phyloP scores from a whole-genome alignment of 805 yeast species.

The Pichia gijzeniarum region DNA sequence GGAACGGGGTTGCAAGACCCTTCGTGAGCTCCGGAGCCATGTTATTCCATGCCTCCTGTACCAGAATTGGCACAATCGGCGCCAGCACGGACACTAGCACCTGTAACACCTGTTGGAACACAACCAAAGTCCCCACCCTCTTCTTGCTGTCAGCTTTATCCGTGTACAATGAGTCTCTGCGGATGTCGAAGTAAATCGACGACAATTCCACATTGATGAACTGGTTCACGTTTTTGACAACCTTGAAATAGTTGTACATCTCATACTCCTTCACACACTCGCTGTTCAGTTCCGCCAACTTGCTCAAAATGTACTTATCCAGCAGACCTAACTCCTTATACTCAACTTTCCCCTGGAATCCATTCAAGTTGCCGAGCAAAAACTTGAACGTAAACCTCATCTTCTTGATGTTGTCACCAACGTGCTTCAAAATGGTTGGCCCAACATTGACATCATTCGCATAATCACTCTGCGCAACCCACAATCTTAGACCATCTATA shows the following conservation, averaged over 20 bases:
- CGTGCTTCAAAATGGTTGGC: slow-evolving; percentile 63
- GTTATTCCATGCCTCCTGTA: slow-evolving; percentile 84
- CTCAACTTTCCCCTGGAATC: slow-evolving; percentile 28
- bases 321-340: slow-evolving; percentile 35
- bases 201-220: slow-evolving; percentile 75
- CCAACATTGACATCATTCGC: slow-evolving; percentile 75
- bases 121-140: slow-evolving; percentile 60
- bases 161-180: slow-evolving; percentile 81
- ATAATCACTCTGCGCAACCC: slow-evolving; percentile 87
- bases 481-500: slow-evolving; percentile 81
- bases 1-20: slow-evolving; percentile 38
- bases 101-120: slow-evolving; percentile 50
- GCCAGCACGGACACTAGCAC: slow-evolving; percentile 62
- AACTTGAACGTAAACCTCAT: slow-evolving; percentile 75
- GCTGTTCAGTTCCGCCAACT: slow-evolving; percentile 41
- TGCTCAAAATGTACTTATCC: slow-evolving; percentile 60
- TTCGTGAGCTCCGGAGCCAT: slow-evolving; percentile 32
- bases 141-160: slow-evolving; percentile 42
- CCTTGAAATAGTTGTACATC: slow-evolving; percentile 59
- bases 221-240: slow-evolving; percentile 58
- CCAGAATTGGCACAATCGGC: slow-evolving; percentile 76
- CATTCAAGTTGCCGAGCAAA: slow-evolving; percentile 69
- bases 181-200: slow-evolving; percentile 77
- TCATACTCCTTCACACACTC: slow-evolving; percentile 42
- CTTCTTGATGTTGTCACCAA: slow-evolving; percentile 75